Evolutionary conservation across 805 yeast genomes (phyloP).

Genomic region (Sporopachydermia quercuum): DNA sequence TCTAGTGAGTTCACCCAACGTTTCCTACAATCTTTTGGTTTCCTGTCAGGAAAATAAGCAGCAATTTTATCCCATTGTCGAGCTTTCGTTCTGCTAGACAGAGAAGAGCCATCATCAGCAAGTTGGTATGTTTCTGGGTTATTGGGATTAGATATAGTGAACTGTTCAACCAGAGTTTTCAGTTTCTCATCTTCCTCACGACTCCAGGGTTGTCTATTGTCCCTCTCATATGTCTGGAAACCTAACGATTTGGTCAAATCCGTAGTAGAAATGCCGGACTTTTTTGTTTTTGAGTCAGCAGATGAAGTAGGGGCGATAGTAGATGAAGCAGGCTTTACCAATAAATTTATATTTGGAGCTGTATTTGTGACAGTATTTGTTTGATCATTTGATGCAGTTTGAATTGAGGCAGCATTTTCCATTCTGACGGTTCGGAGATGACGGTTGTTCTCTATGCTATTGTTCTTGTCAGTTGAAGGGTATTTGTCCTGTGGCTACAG

Average conservation of each 20-base stretch:
- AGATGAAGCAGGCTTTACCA: no score
- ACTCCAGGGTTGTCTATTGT: constrained; percentile 57
- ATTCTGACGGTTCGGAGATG: no score
- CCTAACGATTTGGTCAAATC: constrained; percentile 58
- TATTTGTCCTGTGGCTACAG: no score
- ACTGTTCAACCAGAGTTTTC: constrained; percentile 24
- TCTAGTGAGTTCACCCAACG: constrained; percentile 80
- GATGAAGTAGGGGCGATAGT: no score
- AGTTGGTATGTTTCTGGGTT: constrained; percentile 7
- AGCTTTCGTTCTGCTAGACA: constrained; percentile 13
- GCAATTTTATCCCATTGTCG: constrained; percentile 25
- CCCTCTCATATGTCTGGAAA: constrained; percentile 54
- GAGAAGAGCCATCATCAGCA: constrained; percentile 27
- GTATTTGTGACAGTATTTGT: no score
- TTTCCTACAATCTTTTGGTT: constrained; percentile 72
- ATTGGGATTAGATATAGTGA: constrained; percentile 4
- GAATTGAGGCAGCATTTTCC: no score
- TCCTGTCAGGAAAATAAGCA: constrained; percentile 27
- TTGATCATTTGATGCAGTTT: no score
- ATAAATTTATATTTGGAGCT: no score
- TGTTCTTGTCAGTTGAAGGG: no score
- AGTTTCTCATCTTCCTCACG: constrained; percentile 55
- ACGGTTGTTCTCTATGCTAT: no score
- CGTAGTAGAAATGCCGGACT: constrained; percentile 2
- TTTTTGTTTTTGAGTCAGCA: no score